Conservation (phyloP, 805 yeast genomes). For the Debaryomyces prosopidis region DNA sequence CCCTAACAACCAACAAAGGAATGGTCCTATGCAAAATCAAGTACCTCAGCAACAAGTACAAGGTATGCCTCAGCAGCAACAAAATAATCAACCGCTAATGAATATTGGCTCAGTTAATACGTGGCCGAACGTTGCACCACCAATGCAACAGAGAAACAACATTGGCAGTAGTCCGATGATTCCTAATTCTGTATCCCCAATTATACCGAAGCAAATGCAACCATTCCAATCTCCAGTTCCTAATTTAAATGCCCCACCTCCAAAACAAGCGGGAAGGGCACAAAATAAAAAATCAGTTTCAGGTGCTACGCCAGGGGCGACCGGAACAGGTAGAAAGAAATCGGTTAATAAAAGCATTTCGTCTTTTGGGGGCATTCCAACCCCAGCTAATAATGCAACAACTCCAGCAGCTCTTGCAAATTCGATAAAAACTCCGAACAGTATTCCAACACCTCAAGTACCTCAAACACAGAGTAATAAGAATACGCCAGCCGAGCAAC, state of each 20-base stretch:
- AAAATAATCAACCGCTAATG: constrained; percentile 4
- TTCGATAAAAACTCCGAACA: constrained; percentile 45
- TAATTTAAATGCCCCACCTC: background rate
- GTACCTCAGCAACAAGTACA: constrained; percentile 2
- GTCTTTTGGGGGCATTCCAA: constrained; percentile 28
- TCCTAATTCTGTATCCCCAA: constrained; percentile 16
- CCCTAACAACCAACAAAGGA: constrained; percentile 3
- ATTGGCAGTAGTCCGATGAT: constrained; percentile 28
- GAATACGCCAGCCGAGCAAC: constrained; percentile 40
- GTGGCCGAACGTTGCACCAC: constrained; percentile 13
- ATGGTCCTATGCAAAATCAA: constrained; percentile 3
- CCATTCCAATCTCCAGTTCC: background rate
- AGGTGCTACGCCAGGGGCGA: constrained; percentile 10
- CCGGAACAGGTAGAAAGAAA: constrained; percentile 16
- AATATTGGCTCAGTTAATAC: constrained; percentile 12
- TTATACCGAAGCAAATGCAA: constrained; percentile 6
- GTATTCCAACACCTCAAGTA: constrained; percentile 44
- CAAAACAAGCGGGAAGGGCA: constrained; percentile 7
- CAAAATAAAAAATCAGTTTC: constrained; percentile 10
- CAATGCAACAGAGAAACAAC: constrained; percentile 8
- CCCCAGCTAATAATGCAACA: constrained; percentile 31
- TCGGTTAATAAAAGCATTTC: constrained; percentile 23
- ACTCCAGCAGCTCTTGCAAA: constrained; percentile 40
- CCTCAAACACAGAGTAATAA: constrained; percentile 36
- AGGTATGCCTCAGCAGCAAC: constrained; percentile 7